Base-by-base conservation (phyloP, 108 stramenopile species). In the Poteriospumella lacustris region DNA sequence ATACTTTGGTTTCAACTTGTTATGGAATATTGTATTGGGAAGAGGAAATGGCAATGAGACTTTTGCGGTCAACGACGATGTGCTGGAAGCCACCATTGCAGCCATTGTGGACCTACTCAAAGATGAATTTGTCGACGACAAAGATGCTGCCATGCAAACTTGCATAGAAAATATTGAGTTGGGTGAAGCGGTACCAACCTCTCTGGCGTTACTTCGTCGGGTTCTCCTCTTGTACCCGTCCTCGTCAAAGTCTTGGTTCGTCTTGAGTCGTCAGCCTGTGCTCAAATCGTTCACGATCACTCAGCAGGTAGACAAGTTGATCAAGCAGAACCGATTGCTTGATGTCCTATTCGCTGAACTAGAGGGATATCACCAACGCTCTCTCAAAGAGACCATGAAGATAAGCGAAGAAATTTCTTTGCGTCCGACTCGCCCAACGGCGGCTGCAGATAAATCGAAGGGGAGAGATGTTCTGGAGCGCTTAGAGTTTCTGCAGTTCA, bases 21-120 rank as follows among this genome's bases (percentile, higher is more conserved):
- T 73, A 31, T 73, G 70, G 70, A 15, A 73, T n/a, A 33, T 73
- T 56, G n/a, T n/a, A n/a, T n/a, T n/a, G n/a, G n/a, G n/a, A n/a
- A n/a, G n/a, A n/a, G n/a, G n/a, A n/a, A n/a, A n/a, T n/a, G n/a
- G n/a, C n/a, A n/a, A n/a, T n/a, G n/a, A n/a, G n/a, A n/a, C n/a
- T n/a, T n/a, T n/a, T n/a, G n/a, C n/a, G n/a, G 24, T 73, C 24
- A 24, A 73, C 26, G 70, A 73, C 42, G 5, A 36, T 26, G 5
- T 34, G 3, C 26, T 9, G 33, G n/a, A 56, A 3, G 12, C 70
- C 5, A 73, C 38, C 19, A 5, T 34, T 5, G 12, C 64, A 19
- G 36, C 15, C 24, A 68, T 68, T 68, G 70, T 73, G 12, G 70
- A 73, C 5, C 36, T 73, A 31, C 42, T 73, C 26, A 36, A 56